Conservation (phyloP, 2,329 filamentous ascomycete species). For the Pseudodiploospora longispora region DNA sequence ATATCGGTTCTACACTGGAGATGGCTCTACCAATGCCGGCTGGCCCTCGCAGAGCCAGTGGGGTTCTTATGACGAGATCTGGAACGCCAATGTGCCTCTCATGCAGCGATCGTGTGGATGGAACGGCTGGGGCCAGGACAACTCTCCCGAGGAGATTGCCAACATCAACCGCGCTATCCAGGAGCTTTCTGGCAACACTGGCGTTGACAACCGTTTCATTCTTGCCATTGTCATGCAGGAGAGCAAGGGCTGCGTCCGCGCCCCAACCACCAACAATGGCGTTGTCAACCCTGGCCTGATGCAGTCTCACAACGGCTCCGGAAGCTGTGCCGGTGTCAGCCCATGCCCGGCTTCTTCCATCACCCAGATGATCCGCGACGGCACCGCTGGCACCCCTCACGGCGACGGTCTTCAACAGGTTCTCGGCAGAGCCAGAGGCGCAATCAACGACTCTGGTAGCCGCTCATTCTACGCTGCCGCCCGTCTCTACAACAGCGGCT, state of each 20-base stretch:
- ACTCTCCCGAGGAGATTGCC: conserved; percentile 6
- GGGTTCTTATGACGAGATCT: conserved; percentile 14
- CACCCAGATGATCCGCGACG: conserved; percentile 30
- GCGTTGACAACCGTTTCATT: conserved; percentile 33
- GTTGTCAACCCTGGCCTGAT: conserved; percentile 35
- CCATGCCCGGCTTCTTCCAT: conserved; percentile 20
- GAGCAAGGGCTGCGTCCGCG: conserved; percentile 36
- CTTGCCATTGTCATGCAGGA: conserved; percentile 37
- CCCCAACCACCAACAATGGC: conserved; percentile 31
- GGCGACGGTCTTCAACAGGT: conserved; percentile 30
- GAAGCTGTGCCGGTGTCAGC: conserved; percentile 28
- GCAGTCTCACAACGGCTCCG: conserved; percentile 29
- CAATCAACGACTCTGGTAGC: conserved; percentile 1
- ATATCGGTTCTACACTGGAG: conserved; percentile 12
- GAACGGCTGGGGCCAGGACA: conserved; percentile 11
- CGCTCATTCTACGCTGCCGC: conserved; percentile 13
- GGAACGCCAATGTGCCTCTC: conserved; percentile 11
- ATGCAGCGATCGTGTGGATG: conserved; percentile 11
- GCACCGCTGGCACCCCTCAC: conserved; percentile 30
- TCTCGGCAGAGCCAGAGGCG: background rate
- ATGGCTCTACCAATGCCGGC: conserved; percentile 13
- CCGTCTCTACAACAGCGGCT: conserved; percentile 16
- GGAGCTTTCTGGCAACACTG: conserved; percentile 18
- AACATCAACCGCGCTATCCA: conserved; percentile 20
- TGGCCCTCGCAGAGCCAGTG: conserved; percentile 14